Evolutionary conservation across 148 eudicot species (phyloP), one percentile per base, ranked within the genome.

Genomic region (Camellia granthamiana): DNA sequence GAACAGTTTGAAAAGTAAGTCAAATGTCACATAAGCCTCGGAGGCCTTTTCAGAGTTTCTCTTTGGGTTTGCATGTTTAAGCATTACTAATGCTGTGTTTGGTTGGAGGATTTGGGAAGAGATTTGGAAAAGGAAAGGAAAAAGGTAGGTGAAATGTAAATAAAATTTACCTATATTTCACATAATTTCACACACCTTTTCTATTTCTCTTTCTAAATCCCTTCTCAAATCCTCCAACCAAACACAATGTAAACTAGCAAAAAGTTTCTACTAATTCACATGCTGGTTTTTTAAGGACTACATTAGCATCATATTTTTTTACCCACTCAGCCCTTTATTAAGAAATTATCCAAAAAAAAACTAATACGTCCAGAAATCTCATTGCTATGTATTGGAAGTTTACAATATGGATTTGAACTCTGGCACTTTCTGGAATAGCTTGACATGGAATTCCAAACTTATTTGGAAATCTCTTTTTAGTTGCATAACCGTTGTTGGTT

Each of bases 1-100:
- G 84, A 82, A 72, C 82, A 83, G n/a, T 84, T 78, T 83, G 97
- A 91, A 72, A 90, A 86, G 98, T 95, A 85, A 87, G 94, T 88
- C 44, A 2, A 30, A 7, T 54, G 21, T 51, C 68, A 64, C 30
- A 42, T 14, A 47, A 18, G 23, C 76, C 76, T 75, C 11, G 6
- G 74, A 56, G 7, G 66, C 49, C 60, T 51, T 78, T 69, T 10
- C 56, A 42, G 55, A n/a, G 41, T 68, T 78, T 58, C 2, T 46
- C 16, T 55, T 30, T 30, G 72, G 21, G 6, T 66, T 67, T 19
- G 38, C 74, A 64, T 68, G 69, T 15, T 30, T 59, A 44, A 69
- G 60, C 61, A 79, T 19, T 56, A 42, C 63, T 55, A 30, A 30
- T 30, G 38, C 1, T 30, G 38, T 30, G 38, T 30, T 30, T 30